Base-by-base conservation (phyloP, 306 rosid genomes). In the Prunus kanzakura region DNA sequence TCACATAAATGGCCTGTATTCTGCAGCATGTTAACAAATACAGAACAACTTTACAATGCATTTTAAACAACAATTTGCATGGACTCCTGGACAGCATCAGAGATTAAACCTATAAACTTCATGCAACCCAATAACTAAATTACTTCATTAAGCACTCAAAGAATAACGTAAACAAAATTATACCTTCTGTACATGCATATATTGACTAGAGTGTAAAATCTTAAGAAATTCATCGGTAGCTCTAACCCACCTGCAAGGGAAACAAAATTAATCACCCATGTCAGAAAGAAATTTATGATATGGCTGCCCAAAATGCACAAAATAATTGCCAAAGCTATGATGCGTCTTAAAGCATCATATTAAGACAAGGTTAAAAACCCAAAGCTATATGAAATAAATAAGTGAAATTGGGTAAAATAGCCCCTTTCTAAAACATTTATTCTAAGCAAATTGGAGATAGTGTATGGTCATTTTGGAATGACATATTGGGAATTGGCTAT, bases 201-300 rank as follows among this genome's bases (percentile, higher is more conserved):
- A 85, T 18, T 63, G 80, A 85, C 93, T 88, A 38, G 89, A 73
- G 76, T 80, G 90, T 60, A 92, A 83, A 43, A 83, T 92, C 57
- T 66, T 86, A 29, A 92, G 81, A 88, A 87, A 89, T 82, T 95
- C 97, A 84, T 76, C 81, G 4, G 80, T 74, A 25, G 93, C 97
- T 78, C 96, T 84, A 56, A 89, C 96, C 99, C 99, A 95, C 97
- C 97, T 95, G 92, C 87, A 78, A 69, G 61, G 56, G 71, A 76
- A 63, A 73, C 51, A 67, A 64, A 72, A 54, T 15, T 25, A 45
- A 12, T 25, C 45, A 45, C 45, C 38, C 19, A 32, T 8, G 27
- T 32, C 14, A 22, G 74, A 65, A 25, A 23, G 57, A 80, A n/a
- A 58, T 8, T 64, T 35, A 12, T 18, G 69, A 64, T 18, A 41